Base-by-base conservation (phyloP, 2,329 filamentous ascomycete genomes). In the Aspergillus alliaceus region DNA sequence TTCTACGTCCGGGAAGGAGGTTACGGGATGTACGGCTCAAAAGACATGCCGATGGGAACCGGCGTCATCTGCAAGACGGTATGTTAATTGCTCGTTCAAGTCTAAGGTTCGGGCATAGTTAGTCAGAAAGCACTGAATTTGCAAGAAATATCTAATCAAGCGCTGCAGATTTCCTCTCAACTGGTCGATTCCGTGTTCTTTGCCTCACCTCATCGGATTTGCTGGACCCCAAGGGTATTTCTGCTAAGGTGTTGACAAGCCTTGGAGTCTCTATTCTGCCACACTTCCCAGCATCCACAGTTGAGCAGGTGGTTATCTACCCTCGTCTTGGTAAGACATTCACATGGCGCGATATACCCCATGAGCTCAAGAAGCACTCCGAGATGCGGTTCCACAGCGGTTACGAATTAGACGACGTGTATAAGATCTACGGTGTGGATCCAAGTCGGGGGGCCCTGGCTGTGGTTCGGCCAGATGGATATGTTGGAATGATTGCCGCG, bases 391-490 rank as follows among this genome's bases (percentile, higher is more conserved):
- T 73, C 46, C 70, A 75, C 51, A 70, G 66, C 46, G 71, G 72
- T 4, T 60, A 66, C 51, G 67, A 68, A 27, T 59, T 69, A 22
- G 73, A 74, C 27, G 72, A 76, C 61, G 69, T 71, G 1, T 76
- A 76, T 52, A 58, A 58, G 4, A 67, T 65, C 7, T 77, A 73
- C 50, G 75, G 75, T 0, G 72, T 77, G 7, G 53, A 69, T 50
- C 50, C 61, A 2, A 40, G 58, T 4, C 48, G 65, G 15, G 74
- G 74, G 6, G 72, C 67, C 2, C 31, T 76, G 31, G 68, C 70
- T 18, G 66, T 75, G 15, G 62, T 77, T 6, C 68, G 75, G 20
- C 75, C 75, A 0, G 75, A 77, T 65, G 74, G 74, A 12, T 75
- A 75, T 62, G 58, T 76, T 51, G 73, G 73, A 18, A 54, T 59